Evolutionary conservation across 495 filamentous ascomycete species (phyloP).

Genomic region (Xylaria bambusicola): DNA sequence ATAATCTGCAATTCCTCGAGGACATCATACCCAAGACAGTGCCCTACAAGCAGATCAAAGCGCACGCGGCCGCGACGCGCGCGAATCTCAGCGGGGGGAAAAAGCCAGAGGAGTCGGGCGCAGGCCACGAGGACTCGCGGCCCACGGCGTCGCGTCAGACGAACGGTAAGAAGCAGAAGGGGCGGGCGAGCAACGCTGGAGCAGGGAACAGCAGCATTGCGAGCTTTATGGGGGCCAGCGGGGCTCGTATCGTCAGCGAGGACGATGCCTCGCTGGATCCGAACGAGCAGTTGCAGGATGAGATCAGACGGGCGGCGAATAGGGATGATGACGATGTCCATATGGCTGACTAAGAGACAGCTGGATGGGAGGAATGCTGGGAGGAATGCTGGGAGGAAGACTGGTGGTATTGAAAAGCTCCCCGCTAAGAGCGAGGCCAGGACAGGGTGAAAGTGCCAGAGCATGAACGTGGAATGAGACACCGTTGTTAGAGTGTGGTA

Average conservation of each 20-base stretch:
- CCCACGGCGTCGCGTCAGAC: conserved; percentile 3
- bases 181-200: conserved; percentile 24
- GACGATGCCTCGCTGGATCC: conserved; percentile 36
- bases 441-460: too few relatives aligned
- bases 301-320: conserved; percentile 48
- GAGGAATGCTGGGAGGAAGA: not conserved
- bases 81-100: conserved; percentile 41
- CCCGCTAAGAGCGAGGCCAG: too few relatives aligned
- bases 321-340: conserved; percentile 52
- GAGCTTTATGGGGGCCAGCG: conserved; percentile 32
- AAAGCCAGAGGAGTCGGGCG: not conserved
- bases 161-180: conserved; percentile 31
- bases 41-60: conserved; percentile 78
- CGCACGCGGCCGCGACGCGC: conserved; percentile 43
- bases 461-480: not conserved
- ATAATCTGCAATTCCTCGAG: conserved; percentile 93
- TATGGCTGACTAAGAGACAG: conserved; percentile 50
- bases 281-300: conserved; percentile 46
- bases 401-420: too few relatives aligned
- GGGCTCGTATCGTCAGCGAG: conserved; percentile 28
- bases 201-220: conserved; percentile 14
- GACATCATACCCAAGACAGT: conserved; percentile 87
- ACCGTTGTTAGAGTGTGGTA: not conserved
- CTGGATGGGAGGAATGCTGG: not conserved
- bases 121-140: not conserved